Base-by-base conservation (phyloP, 2,329 filamentous ascomycete genomes). In the Canariomyces notabilis region DNA sequence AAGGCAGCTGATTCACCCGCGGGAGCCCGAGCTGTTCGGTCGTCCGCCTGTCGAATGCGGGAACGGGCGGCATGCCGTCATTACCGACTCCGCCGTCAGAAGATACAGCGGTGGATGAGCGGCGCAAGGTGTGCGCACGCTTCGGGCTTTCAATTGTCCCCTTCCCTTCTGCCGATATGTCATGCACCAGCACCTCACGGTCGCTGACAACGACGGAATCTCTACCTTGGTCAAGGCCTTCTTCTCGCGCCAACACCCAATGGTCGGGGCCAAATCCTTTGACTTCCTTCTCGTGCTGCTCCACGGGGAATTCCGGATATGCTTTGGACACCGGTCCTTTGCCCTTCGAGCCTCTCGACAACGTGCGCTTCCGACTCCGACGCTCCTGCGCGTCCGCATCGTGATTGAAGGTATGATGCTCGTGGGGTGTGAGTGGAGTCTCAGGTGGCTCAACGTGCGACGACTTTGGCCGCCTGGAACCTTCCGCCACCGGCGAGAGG, bases 201-300 rank as follows among this genome's bases (percentile, higher is more conserved):
- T 81, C 76, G 46, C 77, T 73, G 36, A 86, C 67, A 16, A 91
- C 69, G 18, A 80, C 72, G 0, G 88, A 85, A 63, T 94, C 89
- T 42, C 87, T 79, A 3, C 80, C 85, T 32, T 73, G 71, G 39
- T 79, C 79, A 19, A 77, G 59, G 2, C 82, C 83, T 26, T 75
- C 72, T 50, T 77, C 69, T 54, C 83, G 73, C 16, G 85, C 79
- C 19, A 69, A 70, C 51, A 81, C 82, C 81, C 90, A 87, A 44
- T 83, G 80, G 61, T 97, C 91, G 4, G 73, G 59, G 1, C 89
- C 89, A 48, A 83, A 79, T 0, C 91, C 90, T 43, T 83, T 82
- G 18, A 95, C 82, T 59, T 96, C 90, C 45, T 82, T 76, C 47
- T 79, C 74, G 60, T 90, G 85, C 23, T 76, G 73, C 5, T 71